phyloP scores from a whole-genome alignment of 1,139 yeast species.

The Arxiozyma telluris region DNA sequence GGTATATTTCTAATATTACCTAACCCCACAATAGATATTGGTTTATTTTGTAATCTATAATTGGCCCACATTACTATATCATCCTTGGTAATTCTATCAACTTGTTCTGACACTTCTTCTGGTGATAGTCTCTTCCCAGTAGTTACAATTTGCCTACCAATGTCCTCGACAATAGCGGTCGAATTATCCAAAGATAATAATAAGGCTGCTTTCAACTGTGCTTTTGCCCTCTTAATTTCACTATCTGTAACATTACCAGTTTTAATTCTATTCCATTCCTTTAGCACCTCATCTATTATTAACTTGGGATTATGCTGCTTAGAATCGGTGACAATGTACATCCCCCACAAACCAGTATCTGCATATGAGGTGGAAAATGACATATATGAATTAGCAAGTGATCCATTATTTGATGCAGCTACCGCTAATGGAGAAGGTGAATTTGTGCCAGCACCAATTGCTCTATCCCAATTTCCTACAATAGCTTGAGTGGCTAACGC shows the following conservation, averaged over 20 bases:
- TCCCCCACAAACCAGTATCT: slow-evolving; percentile 97
- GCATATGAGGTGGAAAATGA: slow-evolving; percentile 95
- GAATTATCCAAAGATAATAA: slow-evolving; percentile 87
- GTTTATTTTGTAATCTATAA: slow-evolving; percentile 66
- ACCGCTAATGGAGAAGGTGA: slow-evolving; percentile 73
- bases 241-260: slow-evolving; percentile 66
- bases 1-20: slow-evolving; percentile 57
- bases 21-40: slow-evolving; percentile 81
- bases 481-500: slow-evolving; percentile 95
- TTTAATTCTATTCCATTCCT: slow-evolving; percentile 84
- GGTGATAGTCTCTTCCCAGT: slow-evolving; percentile 89
- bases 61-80: slow-evolving; percentile 89
- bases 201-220: slow-evolving; percentile 88
- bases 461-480: slow-evolving; percentile 95
- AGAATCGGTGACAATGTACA: slow-evolving; percentile 78
- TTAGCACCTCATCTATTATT: slow-evolving; percentile 62
- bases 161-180: slow-evolving; percentile 94
- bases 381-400: slow-evolving; percentile 85
- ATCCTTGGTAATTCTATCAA: slow-evolving; percentile 65
- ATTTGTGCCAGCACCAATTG: slow-evolving; percentile 66
- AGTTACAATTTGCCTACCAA: slow-evolving; percentile 92
- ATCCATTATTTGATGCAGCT: slow-evolving; percentile 49
- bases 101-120: slow-evolving; percentile 80
- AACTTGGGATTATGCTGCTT: slow-evolving; percentile 56
- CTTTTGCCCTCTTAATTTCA: slow-evolving; percentile 89